Conservation (phyloP, 208 protist species). For the Acanthamoeba royreba region DNA sequence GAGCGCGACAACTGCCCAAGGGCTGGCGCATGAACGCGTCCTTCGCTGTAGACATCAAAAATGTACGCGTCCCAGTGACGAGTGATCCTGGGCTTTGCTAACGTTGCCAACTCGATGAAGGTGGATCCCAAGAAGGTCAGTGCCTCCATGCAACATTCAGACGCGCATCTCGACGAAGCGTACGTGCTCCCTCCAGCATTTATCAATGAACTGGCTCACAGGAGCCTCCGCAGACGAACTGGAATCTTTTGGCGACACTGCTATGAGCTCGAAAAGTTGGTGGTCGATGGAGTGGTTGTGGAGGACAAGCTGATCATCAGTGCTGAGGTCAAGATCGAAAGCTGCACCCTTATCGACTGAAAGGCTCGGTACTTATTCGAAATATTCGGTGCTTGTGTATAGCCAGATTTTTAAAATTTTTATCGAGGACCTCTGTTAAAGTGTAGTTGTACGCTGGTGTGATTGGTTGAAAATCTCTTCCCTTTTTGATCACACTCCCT, state of each 20-base stretch:
- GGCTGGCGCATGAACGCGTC: conserved; percentile 12
- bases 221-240: background rate
- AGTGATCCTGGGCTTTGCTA: background rate
- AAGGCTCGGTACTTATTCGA: too few species aligned
- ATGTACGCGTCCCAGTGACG: background rate
- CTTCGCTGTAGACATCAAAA: background rate
- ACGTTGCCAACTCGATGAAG: background rate
- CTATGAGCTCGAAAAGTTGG: background rate
- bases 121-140: background rate
- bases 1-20: background rate
- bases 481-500: too few species aligned
- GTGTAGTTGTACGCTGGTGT: too few species aligned
- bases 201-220: background rate
- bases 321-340: background rate
- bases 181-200: background rate
- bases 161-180: background rate
- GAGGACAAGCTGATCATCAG: background rate
- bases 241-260: conserved; percentile 1
- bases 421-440: too few species aligned
- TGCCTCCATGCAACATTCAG: background rate
- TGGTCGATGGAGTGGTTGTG: background rate
- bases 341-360: background rate
- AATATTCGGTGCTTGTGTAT: too few species aligned
- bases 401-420: too few species aligned
- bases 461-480: too few species aligned